Base-by-base conservation (phyloP, 1,284 basidiomycete species). In the Fomitopsis betulina region DNA sequence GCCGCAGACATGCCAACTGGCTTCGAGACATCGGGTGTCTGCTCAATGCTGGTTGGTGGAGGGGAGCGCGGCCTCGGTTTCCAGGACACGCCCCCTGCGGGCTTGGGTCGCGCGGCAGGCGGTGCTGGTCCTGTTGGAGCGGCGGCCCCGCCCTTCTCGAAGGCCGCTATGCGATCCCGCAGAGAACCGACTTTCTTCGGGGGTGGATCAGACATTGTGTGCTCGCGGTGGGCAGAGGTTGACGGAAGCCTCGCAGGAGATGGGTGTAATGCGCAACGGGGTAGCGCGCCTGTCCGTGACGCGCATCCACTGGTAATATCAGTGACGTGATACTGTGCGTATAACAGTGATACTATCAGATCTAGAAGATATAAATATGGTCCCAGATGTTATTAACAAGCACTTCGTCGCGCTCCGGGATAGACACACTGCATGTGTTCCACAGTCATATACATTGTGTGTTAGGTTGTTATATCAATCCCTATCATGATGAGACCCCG, bases 81-180 rank as follows among this genome's bases (percentile, higher is more conserved):
- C 89, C 89, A 87, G 57, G 68, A 61, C 59, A 89, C 70, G 2
- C 81, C 81, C 0, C 80, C 83, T 53, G 82, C 81, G 53, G 84
- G 90, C 69, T 92, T 93, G 1, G 86, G 88, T 57, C 86, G 85
- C 6, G 79, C 80, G 2, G 81, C 80, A 19, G 85, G 69, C 25
- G 76, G 60, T 9, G 80, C 61, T 5, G n/a, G n/a, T n/a, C n/a
- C n/a, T n/a, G n/a, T n/a, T n/a, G 78, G 65, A 30, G 53, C 27
- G 25, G 53, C 42, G 12, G 56, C 39, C n/a, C 82, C 73, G 65
- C 84, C 72, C 60, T 76, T 84, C 78, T 93, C 89, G 70, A 93
- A 92, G 13, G 87, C 89, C 17, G 89, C 89, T 71, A 93, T 92
- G 67, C 90, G 83, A 75, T 93, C 90, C 67, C 87, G 85, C 67